phyloP scores from a whole-genome alignment of 202 grass and related monocot genomes.

The Dendrocalamus latiflorus region DNA sequence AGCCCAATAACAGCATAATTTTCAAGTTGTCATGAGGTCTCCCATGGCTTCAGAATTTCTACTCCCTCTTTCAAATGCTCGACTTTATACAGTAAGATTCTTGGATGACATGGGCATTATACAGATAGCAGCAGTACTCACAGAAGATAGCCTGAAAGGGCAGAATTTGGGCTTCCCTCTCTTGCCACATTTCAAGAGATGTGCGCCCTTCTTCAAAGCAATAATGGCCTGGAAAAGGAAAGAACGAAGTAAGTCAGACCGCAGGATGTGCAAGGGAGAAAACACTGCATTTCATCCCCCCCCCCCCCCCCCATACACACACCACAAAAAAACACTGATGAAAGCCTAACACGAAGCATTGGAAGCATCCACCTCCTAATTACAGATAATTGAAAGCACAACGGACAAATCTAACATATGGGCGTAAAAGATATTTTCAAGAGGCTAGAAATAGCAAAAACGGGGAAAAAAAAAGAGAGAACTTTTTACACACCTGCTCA shows the following conservation, averaged over 20 bases:
- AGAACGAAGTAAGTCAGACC: too few relatives aligned
- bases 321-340: background rate
- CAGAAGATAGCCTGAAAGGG: slow-evolving; percentile 51
- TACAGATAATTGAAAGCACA: background rate
- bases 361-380: background rate
- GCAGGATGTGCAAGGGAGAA: background rate
- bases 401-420: background rate
- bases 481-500: slow-evolving; percentile 40
- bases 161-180: slow-evolving; percentile 74
- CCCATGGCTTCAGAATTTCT: background rate
- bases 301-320: background rate
- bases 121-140: slow-evolving; percentile 18
- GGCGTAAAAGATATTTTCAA: background rate
- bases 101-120: background rate
- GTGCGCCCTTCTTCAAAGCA: slow-evolving; percentile 57
- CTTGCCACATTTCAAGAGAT: slow-evolving; percentile 63
- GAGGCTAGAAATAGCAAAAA: background rate
- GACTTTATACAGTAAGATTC: slow-evolving; percentile 28
- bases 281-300: background rate
- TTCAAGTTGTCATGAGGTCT: background rate
- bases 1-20: background rate
- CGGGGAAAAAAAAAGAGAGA: background rate
- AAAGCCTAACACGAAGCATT: background rate
- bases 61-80: background rate
- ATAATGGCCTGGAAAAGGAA: slow-evolving; percentile 41